Percentiles rank a stretch among this genome's conserved stretches.
Evolutionary conservation across 2,329 filamentous ascomycete genomes (phyloP).

Genomic region (Monosporascus sp.): DNA sequence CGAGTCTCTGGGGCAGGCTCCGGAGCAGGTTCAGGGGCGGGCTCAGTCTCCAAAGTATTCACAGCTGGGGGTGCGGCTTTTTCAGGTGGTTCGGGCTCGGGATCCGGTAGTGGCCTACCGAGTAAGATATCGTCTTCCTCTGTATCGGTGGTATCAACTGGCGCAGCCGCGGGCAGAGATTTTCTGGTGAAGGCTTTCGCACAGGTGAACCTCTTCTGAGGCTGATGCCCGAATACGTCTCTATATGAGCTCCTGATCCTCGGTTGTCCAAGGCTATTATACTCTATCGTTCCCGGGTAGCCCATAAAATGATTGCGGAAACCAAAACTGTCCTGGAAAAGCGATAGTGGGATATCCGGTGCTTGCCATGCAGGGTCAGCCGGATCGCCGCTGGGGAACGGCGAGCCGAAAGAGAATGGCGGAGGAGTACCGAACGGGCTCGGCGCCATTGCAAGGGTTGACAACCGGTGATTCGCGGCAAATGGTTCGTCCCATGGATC

Average conservation of each 20-base stretch:
- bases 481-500: constrained; percentile 6
- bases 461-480: constrained; percentile 7
- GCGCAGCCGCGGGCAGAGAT: constrained; percentile 1
- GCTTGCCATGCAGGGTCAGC: constrained; percentile 28
- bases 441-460: constrained; percentile 15
- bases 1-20: not conserved
- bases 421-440: constrained; percentile 12
- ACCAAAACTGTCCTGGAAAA: constrained; percentile 26
- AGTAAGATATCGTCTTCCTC: constrained; percentile 24
- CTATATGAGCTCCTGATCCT: constrained; percentile 6
- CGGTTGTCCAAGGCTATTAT: constrained; percentile 7
- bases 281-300: constrained; percentile 5
- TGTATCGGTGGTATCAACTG: constrained; percentile 5
- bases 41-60: not conserved
- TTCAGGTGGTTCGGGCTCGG: not conserved
- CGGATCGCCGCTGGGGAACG: constrained; percentile 10
- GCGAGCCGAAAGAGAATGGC: constrained; percentile 14
- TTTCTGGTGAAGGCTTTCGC: constrained; percentile 12
- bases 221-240: constrained; percentile 3
- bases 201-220: constrained; percentile 9
- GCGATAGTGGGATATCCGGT: constrained; percentile 18
- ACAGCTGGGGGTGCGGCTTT: constrained; percentile 2
- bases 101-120: constrained; percentile 1
- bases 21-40: not conserved
- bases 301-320: constrained; percentile 13